Evolutionary conservation across 768 basidiomycete species (phyloP), one percentile per base, ranked within the genome.

Genomic region (Amanita pseudoporphyria): DNA sequence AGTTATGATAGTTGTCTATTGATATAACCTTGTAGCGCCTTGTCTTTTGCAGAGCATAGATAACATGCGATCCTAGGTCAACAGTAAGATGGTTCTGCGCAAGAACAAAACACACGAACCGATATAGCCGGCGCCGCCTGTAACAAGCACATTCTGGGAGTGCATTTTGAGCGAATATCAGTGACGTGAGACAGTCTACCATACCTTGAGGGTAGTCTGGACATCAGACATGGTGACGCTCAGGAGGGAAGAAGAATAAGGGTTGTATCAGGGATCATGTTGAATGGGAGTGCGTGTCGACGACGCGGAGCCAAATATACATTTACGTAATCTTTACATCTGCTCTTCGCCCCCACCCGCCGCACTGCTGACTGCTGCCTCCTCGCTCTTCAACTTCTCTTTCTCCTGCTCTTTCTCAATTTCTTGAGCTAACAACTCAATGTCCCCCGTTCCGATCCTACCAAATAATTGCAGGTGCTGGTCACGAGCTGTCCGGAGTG

Each of bases 1-100:
- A 93, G 64, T 99, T 99, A 67, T 92, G 82, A 71, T 86, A 73
- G 72, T 98, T 98, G 72, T 99, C 96, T 58, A 98, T 77, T 19
- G 93, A 86, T 55, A 97, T 81, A 58, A 97, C 91, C 63, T 87
- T 88, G 77, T 87, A 99, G 54, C 82, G 73, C 52, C 91, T 80
- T 10, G 92, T 90, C 61, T 88, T 77, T 56, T 96, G 82, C 35
- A 96, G 71, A 42, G 79, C 73, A 52, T 86, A 89, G 56, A 97
- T 82, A 62, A 97, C 84, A 68, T 99, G 96, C 22, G 94, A 95
- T 61, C 93, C 95, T 92, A 61, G 32, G 45, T 52, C 56, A 49
- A 44, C 42, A 51, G 51, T 51, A 52, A 57, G 56, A 49, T 51
- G 31, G 44, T 26, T 48, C 16, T 45, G 21, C 49, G 40, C 21